A percentile compares a stretch with the other conserved stretches of the same genome.
These are phyloP conservation scores for Dendrothele bispora DNA, from an alignment of 768 basidiomycete species.

Conservation along the genomic window DNA sequence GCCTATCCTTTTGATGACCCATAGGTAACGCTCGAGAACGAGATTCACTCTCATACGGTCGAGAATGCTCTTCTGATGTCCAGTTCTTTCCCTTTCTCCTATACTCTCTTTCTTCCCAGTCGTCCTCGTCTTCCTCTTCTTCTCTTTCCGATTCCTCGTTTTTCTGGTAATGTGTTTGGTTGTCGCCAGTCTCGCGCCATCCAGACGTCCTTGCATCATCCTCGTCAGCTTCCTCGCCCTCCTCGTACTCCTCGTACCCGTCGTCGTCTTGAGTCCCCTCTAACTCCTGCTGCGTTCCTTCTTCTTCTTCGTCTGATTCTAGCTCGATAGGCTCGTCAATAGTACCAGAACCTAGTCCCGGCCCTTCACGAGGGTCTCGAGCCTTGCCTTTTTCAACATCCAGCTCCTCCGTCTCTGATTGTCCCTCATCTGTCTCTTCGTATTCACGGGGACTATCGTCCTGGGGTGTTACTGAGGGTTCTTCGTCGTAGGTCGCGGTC, in stretches of 20 bases:
- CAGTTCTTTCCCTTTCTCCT: too few species aligned
- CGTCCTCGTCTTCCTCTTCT: too few species aligned
- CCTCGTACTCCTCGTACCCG: conserved; percentile 11
- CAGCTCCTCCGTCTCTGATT: conserved; percentile 48
- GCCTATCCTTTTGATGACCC: too few species aligned
- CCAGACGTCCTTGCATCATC: conserved; percentile 13
- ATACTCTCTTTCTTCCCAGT: too few species aligned
- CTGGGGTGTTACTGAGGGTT: not conserved
- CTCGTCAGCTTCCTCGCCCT: conserved; percentile 9
- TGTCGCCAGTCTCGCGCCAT: too few species aligned
- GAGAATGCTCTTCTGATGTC: too few species aligned
- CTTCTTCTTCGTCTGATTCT: conserved; percentile 28
- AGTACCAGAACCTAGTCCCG: conserved; percentile 43
- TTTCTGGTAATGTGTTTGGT: too few species aligned
- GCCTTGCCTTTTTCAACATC: conserved; percentile 53
- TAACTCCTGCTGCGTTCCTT: conserved; percentile 10
- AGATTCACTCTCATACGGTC: too few species aligned
- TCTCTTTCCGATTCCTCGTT: too few species aligned
- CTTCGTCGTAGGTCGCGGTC: conserved; percentile 14
- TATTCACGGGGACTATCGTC: conserved; percentile 10
- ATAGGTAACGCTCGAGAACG: too few species aligned
- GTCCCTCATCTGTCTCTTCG: conserved; percentile 27
- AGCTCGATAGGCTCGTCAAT: conserved; percentile 46
- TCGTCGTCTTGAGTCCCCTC: conserved; percentile 12
- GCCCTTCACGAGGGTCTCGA: conserved; percentile 61